Percentiles rank a stretch among this genome's conserved stretches.
phyloP scores from a whole-genome alignment of 2,329 filamentous ascomycete species.

The Colletotrichum incanum region DNA sequence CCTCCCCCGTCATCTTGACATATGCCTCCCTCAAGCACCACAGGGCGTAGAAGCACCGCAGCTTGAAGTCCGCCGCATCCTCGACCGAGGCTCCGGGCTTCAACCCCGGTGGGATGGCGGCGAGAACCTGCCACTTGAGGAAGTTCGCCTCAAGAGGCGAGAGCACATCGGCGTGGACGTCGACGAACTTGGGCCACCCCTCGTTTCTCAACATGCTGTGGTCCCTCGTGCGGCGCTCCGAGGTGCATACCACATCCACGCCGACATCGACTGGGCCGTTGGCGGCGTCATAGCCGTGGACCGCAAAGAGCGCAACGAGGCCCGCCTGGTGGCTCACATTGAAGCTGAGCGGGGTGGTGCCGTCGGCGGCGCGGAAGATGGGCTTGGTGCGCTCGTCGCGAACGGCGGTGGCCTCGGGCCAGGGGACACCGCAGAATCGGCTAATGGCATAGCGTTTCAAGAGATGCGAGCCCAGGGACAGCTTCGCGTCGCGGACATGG shows the following conservation, averaged over 20 bases:
- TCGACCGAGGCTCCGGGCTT: slow-evolving; percentile 50
- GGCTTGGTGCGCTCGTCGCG: slow-evolving; percentile 71
- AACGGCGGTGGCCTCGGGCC: slow-evolving; percentile 71
- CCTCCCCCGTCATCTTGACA: slow-evolving; percentile 87
- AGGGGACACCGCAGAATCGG: slow-evolving; percentile 71
- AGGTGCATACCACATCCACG: slow-evolving; percentile 82
- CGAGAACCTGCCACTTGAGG: slow-evolving; percentile 67
- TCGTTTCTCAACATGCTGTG: slow-evolving; percentile 66
- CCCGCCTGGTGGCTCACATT: slow-evolving; percentile 87
- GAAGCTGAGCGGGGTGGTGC: slow-evolving; percentile 70
- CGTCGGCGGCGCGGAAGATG: slow-evolving; percentile 65
- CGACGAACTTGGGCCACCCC: slow-evolving; percentile 78
- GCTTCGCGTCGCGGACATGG: slow-evolving; percentile 80
- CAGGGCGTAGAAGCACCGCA: slow-evolving; percentile 81
- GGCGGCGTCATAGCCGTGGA: slow-evolving; percentile 51
- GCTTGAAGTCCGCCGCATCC: slow-evolving; percentile 70
- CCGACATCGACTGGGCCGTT: slow-evolving; percentile 68
- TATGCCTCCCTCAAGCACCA: slow-evolving; percentile 88
- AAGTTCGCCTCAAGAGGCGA: slow-evolving; percentile 72
- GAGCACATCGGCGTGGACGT: slow-evolving; percentile 81
- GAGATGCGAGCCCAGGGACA: slow-evolving; percentile 80
- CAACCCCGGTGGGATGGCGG: slow-evolving; percentile 45
- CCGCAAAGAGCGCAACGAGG: slow-evolving; percentile 77
- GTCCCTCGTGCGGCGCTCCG: slow-evolving; percentile 77
- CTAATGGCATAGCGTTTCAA: slow-evolving; percentile 81